These are phyloP conservation scores for Rhodotorula kratochvilovae DNA, from an alignment of 768 basidiomycete genomes.

Conservation along the genomic window DNA sequence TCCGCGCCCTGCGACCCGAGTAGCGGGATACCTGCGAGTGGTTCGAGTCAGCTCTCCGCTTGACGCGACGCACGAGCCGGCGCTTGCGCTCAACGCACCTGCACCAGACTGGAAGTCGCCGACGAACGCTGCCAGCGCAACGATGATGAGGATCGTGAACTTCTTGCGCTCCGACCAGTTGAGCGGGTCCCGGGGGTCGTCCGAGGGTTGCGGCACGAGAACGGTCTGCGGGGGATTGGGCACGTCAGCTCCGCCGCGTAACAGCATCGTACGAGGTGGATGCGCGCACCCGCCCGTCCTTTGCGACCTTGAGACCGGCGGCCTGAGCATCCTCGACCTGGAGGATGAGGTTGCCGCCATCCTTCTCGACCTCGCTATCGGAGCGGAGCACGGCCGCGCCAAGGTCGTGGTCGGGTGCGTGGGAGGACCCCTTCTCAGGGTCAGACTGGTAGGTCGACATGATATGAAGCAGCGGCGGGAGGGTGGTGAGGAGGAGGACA, in stretches of 20 bases:
- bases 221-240: slow-evolving; percentile 44
- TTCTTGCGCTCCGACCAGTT: slow-evolving; percentile 44
- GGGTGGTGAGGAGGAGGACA: background rate
- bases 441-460: background rate
- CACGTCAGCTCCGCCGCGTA: no score
- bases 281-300: slow-evolving; percentile 33
- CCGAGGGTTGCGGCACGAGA: slow-evolving; percentile 50
- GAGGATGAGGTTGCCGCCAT: slow-evolving; percentile 16
- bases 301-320: slow-evolving; percentile 20
- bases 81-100: background rate
- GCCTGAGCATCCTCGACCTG: slow-evolving; percentile 13
- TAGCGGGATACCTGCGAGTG: slow-evolving; percentile 23
- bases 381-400: slow-evolving; percentile 7
- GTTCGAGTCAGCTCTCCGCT: no score
- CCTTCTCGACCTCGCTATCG: slow-evolving; percentile 24
- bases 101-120: slow-evolving; percentile 35
- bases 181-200: slow-evolving; percentile 44
- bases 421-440: slow-evolving; percentile 21
- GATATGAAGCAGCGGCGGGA: background rate
- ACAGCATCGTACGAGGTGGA: no score
- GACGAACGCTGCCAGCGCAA: slow-evolving; percentile 15
- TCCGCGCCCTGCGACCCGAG: slow-evolving; percentile 1
- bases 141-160: slow-evolving; percentile 28
- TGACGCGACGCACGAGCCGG: no score
- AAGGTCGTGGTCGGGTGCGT: background rate